Conservation (phyloP, 805 yeast genomes). For the Starmerella stigmatis region DNA sequence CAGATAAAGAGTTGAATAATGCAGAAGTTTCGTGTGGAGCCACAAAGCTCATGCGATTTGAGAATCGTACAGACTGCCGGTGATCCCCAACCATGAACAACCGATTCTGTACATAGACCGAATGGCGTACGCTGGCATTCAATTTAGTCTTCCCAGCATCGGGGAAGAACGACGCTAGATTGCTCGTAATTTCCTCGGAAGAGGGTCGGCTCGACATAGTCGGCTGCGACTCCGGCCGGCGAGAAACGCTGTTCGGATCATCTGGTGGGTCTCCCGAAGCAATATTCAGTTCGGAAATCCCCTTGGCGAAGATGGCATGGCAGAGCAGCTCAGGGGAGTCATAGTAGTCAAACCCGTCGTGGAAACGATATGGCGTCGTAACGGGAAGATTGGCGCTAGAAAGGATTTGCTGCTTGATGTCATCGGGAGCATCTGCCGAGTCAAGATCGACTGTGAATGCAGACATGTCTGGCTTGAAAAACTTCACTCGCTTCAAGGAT, state of each 20-base stretch:
- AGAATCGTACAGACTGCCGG: neutral
- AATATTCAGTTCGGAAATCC: slow-evolving; percentile 10
- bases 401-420: neutral
- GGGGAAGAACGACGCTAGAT: slow-evolving; percentile 86
- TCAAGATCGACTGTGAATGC: slow-evolving; percentile 5
- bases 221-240: neutral
- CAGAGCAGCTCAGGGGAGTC: neutral
- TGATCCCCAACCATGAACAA: slow-evolving; percentile 1
- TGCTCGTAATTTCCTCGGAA: slow-evolving; percentile 78
- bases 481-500: neutral
- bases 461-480: slow-evolving; percentile 4
- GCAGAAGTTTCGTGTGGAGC: slow-evolving; percentile 46
- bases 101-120: neutral
- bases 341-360: slow-evolving; percentile 11
- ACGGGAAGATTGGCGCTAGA: slow-evolving; percentile 7
- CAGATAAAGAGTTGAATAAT: slow-evolving; percentile 52
- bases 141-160: slow-evolving; percentile 53
- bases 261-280: neutral
- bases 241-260: neutral
- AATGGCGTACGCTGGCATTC: slow-evolving; percentile 41
- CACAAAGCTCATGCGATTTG: slow-evolving; percentile 3
- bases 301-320: slow-evolving; percentile 6
- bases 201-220: slow-evolving; percentile 55
- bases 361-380: slow-evolving; percentile 23
- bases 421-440: neutral